Evolutionary conservation across 495 filamentous ascomycete genomes (phyloP).

Genomic region (Stereocaulon alpinum): DNA sequence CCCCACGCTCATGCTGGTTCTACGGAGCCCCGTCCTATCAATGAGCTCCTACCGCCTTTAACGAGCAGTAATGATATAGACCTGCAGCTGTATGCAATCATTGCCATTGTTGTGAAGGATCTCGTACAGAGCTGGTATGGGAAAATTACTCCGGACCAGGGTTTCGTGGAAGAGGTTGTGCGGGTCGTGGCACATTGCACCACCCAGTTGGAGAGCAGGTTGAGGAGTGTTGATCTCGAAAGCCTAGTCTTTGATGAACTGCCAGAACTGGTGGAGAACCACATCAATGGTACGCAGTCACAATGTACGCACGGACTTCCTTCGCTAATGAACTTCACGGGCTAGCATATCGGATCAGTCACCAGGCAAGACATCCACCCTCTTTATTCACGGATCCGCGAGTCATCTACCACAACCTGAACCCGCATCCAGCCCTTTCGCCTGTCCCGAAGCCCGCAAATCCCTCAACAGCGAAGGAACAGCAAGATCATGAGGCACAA

Average conservation of each 20-base stretch:
- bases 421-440: conserved; percentile 67
- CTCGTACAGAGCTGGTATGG: conserved; percentile 88
- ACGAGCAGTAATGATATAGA: conserved; percentile 91
- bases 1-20: conserved; percentile 35
- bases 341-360: conserved; percentile 46
- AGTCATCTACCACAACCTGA: conserved; percentile 72
- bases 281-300: conserved; percentile 58
- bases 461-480: conserved; percentile 42
- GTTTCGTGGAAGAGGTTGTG: conserved; percentile 76
- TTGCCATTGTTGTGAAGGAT: conserved; percentile 79
- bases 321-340: conserved; percentile 7
- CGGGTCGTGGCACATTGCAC: conserved; percentile 86
- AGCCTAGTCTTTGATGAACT: conserved; percentile 80
- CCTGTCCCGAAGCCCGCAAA: conserved; percentile 54
- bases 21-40: conserved; percentile 45
- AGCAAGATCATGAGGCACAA: conserved; percentile 62
- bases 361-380: conserved; percentile 41
- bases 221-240: conserved; percentile 73
- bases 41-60: conserved; percentile 78
- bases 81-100: conserved; percentile 79
- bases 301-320: neutral
- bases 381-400: conserved; percentile 49
- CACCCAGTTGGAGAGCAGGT: conserved; percentile 69
- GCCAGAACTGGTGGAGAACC: conserved; percentile 67
- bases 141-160: conserved; percentile 81